A percentile compares a stretch with the other conserved stretches of the same genome.
Conservation (phyloP, 2,329 filamentous ascomycete species). For the Neopestalotiopsis sp. region DNA sequence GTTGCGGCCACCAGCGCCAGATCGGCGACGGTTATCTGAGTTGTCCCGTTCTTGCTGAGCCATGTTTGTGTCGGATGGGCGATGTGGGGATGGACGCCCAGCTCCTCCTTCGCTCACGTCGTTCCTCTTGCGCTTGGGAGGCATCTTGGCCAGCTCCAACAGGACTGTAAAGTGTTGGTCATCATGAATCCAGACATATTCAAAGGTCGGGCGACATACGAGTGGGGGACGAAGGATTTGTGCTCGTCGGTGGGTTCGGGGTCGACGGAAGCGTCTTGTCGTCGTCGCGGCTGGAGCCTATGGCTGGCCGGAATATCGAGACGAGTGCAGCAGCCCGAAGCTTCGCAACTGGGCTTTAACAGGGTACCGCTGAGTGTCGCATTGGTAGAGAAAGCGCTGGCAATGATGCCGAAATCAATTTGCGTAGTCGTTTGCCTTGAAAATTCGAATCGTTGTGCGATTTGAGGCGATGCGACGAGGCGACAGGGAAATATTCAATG, state of each 20-base stretch:
- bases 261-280: not conserved
- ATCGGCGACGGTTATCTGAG: slow-evolving; percentile 46
- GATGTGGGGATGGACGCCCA: slow-evolving; percentile 65
- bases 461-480: not conserved
- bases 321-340: not conserved
- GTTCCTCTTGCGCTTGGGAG: slow-evolving; percentile 64
- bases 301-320: not conserved
- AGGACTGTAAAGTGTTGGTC: slow-evolving; percentile 26
- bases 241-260: not conserved
- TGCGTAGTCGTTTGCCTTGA: not conserved
- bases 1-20: slow-evolving; percentile 50
- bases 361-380: not conserved
- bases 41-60: slow-evolving; percentile 63
- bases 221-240: not conserved
- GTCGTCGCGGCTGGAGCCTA: not conserved
- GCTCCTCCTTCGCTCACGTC: slow-evolving; percentile 54
- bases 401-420: not conserved
- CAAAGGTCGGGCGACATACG: slow-evolving; percentile 8
- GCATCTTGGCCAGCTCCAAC: slow-evolving; percentile 45
- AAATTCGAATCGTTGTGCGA: not conserved
- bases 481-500: not conserved
- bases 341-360: not conserved
- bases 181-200: slow-evolving; percentile 25
- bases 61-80: slow-evolving; percentile 59
- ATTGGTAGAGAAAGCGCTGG: not conserved